Base-by-base conservation (phyloP, 1,284 basidiomycete species). In the Sutorius eximius region DNA sequence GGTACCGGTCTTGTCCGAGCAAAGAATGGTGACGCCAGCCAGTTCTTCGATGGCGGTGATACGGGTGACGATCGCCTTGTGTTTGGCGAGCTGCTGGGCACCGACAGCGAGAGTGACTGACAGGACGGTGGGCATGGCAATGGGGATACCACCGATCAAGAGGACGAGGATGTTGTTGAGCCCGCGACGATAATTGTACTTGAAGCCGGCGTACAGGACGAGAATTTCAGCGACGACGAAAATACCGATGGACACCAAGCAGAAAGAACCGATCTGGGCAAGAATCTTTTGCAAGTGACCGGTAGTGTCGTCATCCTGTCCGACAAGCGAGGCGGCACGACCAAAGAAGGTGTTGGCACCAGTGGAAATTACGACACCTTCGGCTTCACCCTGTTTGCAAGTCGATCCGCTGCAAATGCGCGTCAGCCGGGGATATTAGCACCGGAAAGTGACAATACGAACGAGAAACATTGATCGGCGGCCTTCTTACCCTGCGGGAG, bases 201-300 rank as follows among this genome's bases (percentile, higher is more conserved):
- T 81, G 89, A 91, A 95, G 45, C 85, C 89, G 52, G 91, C 89
- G 73, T 95, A 95, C 56, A 95, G 82, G 62, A 91, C 85, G 71
- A 94, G 79, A 59, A 95, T 95, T 75, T 95, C 93, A 48, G 91
- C 89, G 58, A 96, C 55, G 65, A 96, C 91, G 76, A 96, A 95
- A 69, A 93, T 88, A 74, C 93, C 93, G 69, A 97, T 97, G 58
- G 90, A 89, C 67, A 95, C 85, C 56, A 98, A 77, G 76, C 94
- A 97, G 87, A 97, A 97, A 42, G 93, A 89, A 65, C 95, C 95
- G 64, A 98, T 97, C 71, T 95, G 91, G 53, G 92, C 93, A 56
- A 97, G 84, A 79, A 97, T 96, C 85, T 94, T 95, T 76, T 97
- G 95, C 82, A 98, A 86, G 77, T 98, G 95, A 75, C 95, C 95